These are phyloP conservation scores for Yamadazyma trypodendri DNA, from an alignment of 1,139 yeast genomes.

Conservation along the genomic window DNA sequence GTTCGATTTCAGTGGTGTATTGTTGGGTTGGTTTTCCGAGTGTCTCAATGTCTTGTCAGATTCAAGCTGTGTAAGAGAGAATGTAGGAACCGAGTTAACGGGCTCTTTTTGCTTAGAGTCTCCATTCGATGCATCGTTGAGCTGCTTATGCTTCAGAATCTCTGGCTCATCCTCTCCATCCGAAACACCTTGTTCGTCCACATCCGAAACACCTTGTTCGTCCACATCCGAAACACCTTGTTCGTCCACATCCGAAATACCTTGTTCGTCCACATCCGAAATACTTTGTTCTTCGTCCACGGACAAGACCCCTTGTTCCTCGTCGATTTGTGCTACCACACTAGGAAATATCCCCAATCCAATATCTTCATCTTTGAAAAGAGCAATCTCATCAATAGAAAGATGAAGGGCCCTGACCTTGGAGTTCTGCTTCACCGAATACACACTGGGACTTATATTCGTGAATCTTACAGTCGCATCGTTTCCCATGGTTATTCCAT, in stretches of 20 bases:
- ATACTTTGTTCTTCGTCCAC: too few relatives aligned
- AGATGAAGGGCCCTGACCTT: slow-evolving; percentile 29
- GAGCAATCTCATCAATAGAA: slow-evolving; percentile 30
- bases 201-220: too few relatives aligned
- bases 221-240: too few relatives aligned
- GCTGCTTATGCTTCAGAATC: background rate
- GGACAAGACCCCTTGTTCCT: too few relatives aligned
- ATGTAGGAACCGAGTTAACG: background rate
- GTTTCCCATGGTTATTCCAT: slow-evolving; percentile 37
- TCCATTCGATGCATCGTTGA: too few relatives aligned
- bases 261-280: too few relatives aligned
- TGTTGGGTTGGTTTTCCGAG: slow-evolving; percentile 4
- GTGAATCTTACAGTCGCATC: slow-evolving; percentile 19
- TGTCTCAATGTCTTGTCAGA: slow-evolving; percentile 8
- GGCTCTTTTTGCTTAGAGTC: too few relatives aligned
- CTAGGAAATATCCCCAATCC: slow-evolving; percentile 2
- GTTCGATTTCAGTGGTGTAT: too few relatives aligned
- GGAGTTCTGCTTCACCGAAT: slow-evolving; percentile 9
- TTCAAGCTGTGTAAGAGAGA: slow-evolving; percentile 7
- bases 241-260: too few relatives aligned
- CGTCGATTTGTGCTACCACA: too few relatives aligned
- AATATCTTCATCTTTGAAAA: slow-evolving; percentile 7
- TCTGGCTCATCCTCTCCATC: too few relatives aligned
- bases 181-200: too few relatives aligned
- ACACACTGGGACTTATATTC: slow-evolving; percentile 13